phyloP scores from a whole-genome alignment of 2,329 filamentous ascomycete genomes.

The Hyphodiscus sp. region DNA sequence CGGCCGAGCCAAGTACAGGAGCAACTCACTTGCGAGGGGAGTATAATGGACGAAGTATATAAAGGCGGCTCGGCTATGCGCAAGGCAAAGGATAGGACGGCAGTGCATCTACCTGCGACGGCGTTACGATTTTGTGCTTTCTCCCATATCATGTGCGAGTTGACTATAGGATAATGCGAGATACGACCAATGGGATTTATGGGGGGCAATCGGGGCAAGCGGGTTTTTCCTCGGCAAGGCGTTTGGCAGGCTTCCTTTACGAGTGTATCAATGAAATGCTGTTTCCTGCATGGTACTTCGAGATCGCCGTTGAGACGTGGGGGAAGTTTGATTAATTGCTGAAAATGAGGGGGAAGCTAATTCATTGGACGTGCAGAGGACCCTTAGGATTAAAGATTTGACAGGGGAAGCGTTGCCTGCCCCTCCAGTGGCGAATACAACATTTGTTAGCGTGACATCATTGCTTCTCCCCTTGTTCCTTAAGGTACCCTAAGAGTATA shows the following conservation, averaged over 20 bases:
- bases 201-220: neutral
- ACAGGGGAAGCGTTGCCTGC: neutral
- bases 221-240: neutral
- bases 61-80: too few species aligned
- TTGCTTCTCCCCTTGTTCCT: too few species aligned
- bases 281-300: neutral
- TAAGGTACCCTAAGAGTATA: too few species aligned
- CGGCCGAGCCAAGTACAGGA: neutral
- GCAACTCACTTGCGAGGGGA: neutral
- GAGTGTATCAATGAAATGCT: neutral
- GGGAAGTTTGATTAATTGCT: neutral
- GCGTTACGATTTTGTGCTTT: neutral
- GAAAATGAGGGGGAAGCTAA: too few species aligned
- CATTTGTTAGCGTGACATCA: neutral
- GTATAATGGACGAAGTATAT: neutral
- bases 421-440: neutral
- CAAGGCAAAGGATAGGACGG: too few species aligned
- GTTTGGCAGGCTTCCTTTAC: neutral
- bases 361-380: too few species aligned
- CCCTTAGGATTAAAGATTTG: neutral
- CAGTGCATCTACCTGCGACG: neutral
- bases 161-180: neutral
- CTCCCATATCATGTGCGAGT: neutral
- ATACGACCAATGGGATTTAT: neutral
- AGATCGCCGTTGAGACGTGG: neutral